Conservation (phyloP, 129 eudicot genomes). For the Chrysanthemum makinoi region DNA sequence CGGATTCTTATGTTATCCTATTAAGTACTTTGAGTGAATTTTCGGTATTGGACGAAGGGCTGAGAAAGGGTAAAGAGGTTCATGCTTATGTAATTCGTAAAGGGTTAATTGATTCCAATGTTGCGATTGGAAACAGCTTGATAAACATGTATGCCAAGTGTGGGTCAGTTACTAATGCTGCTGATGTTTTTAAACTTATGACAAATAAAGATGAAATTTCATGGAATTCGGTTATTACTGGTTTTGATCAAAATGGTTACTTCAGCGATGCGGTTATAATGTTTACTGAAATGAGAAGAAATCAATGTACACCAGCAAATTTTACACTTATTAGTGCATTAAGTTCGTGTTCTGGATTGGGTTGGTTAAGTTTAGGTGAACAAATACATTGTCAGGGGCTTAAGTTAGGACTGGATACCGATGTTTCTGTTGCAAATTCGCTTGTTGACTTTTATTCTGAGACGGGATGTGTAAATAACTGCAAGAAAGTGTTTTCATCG, state of each 20-base stretch:
- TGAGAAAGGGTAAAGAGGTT: slow-evolving; percentile 65
- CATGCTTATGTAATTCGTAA: slow-evolving; percentile 65
- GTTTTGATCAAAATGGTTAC: slow-evolving; percentile 68
- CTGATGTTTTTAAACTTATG: slow-evolving; percentile 54
- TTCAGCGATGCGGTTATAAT: slow-evolving; percentile 51
- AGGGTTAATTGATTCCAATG: slow-evolving; percentile 45
- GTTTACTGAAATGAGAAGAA: slow-evolving; percentile 63
- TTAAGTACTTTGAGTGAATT: slow-evolving; percentile 69
- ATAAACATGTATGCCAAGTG: slow-evolving; percentile 90
- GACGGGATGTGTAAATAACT: slow-evolving; percentile 42
- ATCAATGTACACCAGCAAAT: slow-evolving; percentile 46
- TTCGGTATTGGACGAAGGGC: slow-evolving; percentile 45
- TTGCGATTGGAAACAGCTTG: slow-evolving; percentile 68
- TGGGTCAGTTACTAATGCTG: slow-evolving; percentile 53
- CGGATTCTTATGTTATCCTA: slow-evolving; percentile 76
- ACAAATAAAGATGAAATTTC: slow-evolving; percentile 59
- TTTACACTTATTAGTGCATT: slow-evolving; percentile 74
- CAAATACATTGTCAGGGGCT: slow-evolving; percentile 74
- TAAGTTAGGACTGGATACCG: slow-evolving; percentile 71
- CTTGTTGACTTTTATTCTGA: slow-evolving; percentile 75
- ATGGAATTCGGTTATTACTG: slow-evolving; percentile 82
- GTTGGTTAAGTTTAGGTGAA: slow-evolving; percentile 60
- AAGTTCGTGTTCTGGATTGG: slow-evolving; percentile 74
- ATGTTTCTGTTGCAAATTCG: slow-evolving; percentile 87
- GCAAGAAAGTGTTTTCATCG: slow-evolving; percentile 58